phyloP scores from a whole-genome alignment of 108 stramenopile genomes.

The Tribonema minus region DNA sequence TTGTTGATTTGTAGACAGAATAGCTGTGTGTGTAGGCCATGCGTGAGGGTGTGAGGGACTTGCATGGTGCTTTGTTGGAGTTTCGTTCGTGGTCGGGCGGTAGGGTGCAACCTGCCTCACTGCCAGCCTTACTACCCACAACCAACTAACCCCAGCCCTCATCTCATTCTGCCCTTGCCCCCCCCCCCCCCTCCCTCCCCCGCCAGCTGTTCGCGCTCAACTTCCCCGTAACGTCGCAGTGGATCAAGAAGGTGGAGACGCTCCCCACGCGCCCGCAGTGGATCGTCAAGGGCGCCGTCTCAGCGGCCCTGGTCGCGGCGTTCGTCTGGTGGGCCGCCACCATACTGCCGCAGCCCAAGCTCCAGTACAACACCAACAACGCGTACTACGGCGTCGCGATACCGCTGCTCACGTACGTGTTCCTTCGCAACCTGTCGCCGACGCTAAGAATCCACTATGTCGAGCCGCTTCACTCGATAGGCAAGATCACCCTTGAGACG shows the following conservation, averaged over 20 bases:
- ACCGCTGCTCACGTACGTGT: constrained; percentile 85
- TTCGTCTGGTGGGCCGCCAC: constrained; percentile 69
- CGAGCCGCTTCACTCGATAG: constrained; percentile 78
- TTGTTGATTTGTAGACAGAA: no score
- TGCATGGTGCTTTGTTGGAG: no score
- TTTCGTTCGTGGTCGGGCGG: no score
- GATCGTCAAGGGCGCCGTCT: constrained; percentile 63
- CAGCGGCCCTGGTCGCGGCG: constrained; percentile 55
- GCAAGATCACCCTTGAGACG: constrained; percentile 93
- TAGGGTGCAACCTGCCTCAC: no score
- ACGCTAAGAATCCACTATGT: constrained; percentile 66
- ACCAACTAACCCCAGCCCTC: no score
- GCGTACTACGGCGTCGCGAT: constrained; percentile 82
- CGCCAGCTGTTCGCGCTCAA: constrained; percentile 76
- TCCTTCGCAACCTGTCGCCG: constrained; percentile 85
- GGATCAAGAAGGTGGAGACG: constrained; percentile 74
- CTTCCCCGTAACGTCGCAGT: constrained; percentile 78
- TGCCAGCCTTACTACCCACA: no score
- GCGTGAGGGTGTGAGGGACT: no score
- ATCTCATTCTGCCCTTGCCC: no score
- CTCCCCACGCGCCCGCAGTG: constrained; percentile 53
- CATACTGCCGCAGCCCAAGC: constrained; percentile 71
- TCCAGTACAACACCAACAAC: constrained; percentile 87
- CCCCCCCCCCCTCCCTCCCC: no score
- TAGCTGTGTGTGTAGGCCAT: no score